Evolutionary conservation across 805 yeast genomes (phyloP).

Genomic region (Candida broadrunensis): DNA sequence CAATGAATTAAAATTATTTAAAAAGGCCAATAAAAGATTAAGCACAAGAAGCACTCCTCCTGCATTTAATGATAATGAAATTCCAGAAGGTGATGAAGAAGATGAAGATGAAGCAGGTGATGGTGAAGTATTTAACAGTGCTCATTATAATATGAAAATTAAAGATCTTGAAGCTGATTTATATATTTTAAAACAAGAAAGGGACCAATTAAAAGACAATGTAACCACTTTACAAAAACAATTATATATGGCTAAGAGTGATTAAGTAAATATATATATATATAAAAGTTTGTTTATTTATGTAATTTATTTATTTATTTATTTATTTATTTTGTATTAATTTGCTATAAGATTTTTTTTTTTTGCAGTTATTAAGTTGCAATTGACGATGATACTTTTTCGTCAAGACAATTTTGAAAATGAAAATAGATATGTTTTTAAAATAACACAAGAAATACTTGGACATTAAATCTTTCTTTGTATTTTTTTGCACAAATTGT

Average conservation of each 20-base stretch:
- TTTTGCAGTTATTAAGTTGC: slow-evolving; percentile 2
- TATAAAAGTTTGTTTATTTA: no score
- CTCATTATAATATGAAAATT: slow-evolving; percentile 71
- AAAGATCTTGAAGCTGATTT: slow-evolving; percentile 84
- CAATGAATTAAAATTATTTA: slow-evolving; percentile 60
- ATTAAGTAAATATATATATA: background rate
- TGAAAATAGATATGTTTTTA: no score
- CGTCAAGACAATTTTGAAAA: background rate
- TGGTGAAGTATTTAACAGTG: slow-evolving; percentile 29
- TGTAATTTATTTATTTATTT: no score
- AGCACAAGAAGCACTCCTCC: slow-evolving; percentile 28
- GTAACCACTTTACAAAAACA: slow-evolving; percentile 59
- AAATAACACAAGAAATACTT: no score
- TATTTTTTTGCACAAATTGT: no score
- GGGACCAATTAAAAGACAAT: slow-evolving; percentile 71
- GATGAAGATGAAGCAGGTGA: slow-evolving; percentile 20
- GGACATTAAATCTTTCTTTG: no score
- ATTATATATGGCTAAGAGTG: slow-evolving; percentile 26
- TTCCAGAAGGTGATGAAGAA: slow-evolving; percentile 17
- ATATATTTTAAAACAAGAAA: slow-evolving; percentile 75
- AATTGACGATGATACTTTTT: background rate
- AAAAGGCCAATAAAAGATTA: slow-evolving; percentile 39
- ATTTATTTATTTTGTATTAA: no score
- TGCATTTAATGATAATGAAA: slow-evolving; percentile 17
- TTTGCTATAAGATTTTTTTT: background rate